Conservation (phyloP, 345 rosid species). For the Ailanthus altissimus region DNA sequence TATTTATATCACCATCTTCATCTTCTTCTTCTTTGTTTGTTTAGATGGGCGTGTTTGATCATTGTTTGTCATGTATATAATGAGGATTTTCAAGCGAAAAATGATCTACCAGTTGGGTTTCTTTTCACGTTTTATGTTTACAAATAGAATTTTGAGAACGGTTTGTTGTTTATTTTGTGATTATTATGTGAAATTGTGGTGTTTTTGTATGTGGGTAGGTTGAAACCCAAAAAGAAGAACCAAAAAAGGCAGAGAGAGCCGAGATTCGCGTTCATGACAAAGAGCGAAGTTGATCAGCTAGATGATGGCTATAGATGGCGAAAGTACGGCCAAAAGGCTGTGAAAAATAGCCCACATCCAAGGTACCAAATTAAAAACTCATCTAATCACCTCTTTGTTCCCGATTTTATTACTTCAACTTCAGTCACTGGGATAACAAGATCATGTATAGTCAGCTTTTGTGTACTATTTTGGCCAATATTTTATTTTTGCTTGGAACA, state of each 20-base stretch:
- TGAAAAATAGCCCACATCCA: constrained; percentile 94
- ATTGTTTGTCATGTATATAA: not conserved
- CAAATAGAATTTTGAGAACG: not conserved
- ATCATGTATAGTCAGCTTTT: too few species aligned
- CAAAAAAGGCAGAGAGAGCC: constrained; percentile 80
- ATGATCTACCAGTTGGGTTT: not conserved
- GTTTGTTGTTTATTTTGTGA: not conserved
- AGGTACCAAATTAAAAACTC: constrained; percentile 45
- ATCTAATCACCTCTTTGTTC: not conserved
- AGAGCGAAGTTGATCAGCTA: constrained; percentile 92
- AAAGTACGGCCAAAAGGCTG: constrained; percentile 98
- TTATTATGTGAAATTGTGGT: constrained; percentile 6
- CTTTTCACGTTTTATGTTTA: not conserved
- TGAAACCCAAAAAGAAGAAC: constrained; percentile 85
- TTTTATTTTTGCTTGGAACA: constrained; percentile 30
- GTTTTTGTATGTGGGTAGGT: constrained; percentile 42
- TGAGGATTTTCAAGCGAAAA: too few species aligned
- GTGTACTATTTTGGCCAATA: not conserved
- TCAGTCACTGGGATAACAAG: not conserved
- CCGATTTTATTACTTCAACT: not conserved
- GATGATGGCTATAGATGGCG: constrained; percentile 99
- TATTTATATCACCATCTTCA: constrained; percentile 12
- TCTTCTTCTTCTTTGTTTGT: constrained; percentile 3
- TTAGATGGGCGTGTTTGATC: not conserved
- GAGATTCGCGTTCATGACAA: constrained; percentile 93